Conservation (phyloP, 495 filamentous ascomycete species). For the Hypoxylon cercidicola region DNA sequence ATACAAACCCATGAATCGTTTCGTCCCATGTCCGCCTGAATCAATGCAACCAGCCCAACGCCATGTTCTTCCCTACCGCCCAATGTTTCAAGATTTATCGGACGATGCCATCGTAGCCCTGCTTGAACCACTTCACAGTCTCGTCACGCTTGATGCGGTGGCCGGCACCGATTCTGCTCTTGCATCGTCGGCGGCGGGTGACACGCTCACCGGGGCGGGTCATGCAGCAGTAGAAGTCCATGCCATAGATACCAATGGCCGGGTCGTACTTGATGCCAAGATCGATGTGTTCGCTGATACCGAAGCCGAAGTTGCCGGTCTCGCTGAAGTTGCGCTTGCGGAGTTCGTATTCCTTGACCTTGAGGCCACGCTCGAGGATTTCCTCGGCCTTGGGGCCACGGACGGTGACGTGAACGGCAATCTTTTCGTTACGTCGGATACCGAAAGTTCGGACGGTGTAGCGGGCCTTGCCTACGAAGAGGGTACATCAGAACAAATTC, state of each 20-base stretch:
- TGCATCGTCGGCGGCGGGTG: slow-evolving; percentile 89
- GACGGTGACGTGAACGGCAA: slow-evolving; percentile 98
- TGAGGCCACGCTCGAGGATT: slow-evolving; percentile 99
- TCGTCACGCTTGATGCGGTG: slow-evolving; percentile 94
- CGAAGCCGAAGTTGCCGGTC: slow-evolving; percentile 99
- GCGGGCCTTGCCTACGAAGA: slow-evolving; percentile 87
- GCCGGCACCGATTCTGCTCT: slow-evolving; percentile 82
- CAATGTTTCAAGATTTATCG: slow-evolving; percentile 67
- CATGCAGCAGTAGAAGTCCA: slow-evolving; percentile 99
- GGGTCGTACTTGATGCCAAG: slow-evolving; percentile 99
- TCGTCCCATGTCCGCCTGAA: slow-evolving; percentile 48
- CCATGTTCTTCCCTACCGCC: slow-evolving; percentile 41
- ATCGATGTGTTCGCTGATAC: slow-evolving; percentile 99
- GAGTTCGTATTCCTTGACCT: slow-evolving; percentile 99
- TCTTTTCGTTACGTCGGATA: slow-evolving; percentile 99
- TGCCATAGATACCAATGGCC: slow-evolving; percentile 99
- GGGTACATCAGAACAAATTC: slow-evolving; percentile 24
- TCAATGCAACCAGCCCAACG: slow-evolving; percentile 49
- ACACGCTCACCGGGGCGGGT: slow-evolving; percentile 97
- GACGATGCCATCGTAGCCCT: slow-evolving; percentile 97
- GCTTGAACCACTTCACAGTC: slow-evolving; percentile 99
- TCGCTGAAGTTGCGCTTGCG: slow-evolving; percentile 99
- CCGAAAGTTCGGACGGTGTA: slow-evolving; percentile 99
- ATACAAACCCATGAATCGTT: slow-evolving; percentile 56
- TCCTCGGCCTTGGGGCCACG: slow-evolving; percentile 99